A percentile compares a stretch with the other conserved stretches of the same genome.
Conservation (phyloP, 805 yeast genomes). For the Kodamaea leandrae region DNA sequence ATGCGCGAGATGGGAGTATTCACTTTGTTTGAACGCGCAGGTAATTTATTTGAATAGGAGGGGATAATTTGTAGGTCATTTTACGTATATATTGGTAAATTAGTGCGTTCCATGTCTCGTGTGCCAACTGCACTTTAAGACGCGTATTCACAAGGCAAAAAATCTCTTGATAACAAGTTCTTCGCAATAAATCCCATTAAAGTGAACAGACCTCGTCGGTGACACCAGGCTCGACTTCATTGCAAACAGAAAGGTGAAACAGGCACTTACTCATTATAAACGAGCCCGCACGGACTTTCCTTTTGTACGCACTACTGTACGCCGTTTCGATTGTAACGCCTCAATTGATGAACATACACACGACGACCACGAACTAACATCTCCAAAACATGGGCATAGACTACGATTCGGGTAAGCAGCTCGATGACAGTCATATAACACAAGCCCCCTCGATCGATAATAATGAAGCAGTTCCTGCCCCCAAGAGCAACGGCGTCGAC, state of each 20-base stretch:
- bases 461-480: not conserved
- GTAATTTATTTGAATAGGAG: too few species aligned
- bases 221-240: too few species aligned
- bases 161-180: not conserved
- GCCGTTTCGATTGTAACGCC: not conserved
- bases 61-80: too few species aligned
- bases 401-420: not conserved
- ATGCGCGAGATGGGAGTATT: too few species aligned
- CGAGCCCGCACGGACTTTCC: too few species aligned
- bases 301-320: too few species aligned
- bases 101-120: not conserved
- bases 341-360: not conserved
- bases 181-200: not conserved
- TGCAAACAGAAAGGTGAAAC: too few species aligned
- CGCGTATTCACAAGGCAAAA: not conserved
- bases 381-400: constrained; percentile 1
- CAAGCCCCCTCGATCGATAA: not conserved
- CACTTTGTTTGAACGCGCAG: too few species aligned
- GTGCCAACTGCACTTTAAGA: not conserved
- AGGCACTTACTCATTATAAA: too few species aligned
- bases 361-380: not conserved
- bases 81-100: too few species aligned
- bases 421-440: not conserved
- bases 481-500: too few species aligned
- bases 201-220: too few species aligned